Conservation (phyloP, 352 stramenopile genomes). For the Phytophthora chlamydospora region DNA sequence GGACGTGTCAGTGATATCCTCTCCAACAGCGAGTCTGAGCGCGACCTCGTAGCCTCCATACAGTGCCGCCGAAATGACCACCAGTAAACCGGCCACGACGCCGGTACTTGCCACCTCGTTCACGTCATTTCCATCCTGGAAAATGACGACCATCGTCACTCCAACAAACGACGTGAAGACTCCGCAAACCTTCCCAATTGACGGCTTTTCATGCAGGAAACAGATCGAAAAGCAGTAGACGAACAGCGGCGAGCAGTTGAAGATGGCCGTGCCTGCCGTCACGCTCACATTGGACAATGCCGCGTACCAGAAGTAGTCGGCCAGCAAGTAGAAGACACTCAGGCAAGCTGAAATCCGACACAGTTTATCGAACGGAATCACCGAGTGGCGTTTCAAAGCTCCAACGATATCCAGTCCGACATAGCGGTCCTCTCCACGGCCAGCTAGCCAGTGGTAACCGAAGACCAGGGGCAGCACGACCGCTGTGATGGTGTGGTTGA, state of each 20-base stretch:
- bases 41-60: slow-evolving; percentile 63
- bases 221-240: slow-evolving; percentile 77
- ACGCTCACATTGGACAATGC: slow-evolving; percentile 54
- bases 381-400: slow-evolving; percentile 42
- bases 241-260: slow-evolving; percentile 66
- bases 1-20: slow-evolving; percentile 51
- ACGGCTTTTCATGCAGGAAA: slow-evolving; percentile 50
- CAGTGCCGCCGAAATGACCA: slow-evolving; percentile 54
- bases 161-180: slow-evolving; percentile 53
- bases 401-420: slow-evolving; percentile 17
- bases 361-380: slow-evolving; percentile 39
- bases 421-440: slow-evolving; percentile 14
- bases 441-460: slow-evolving; percentile 38
- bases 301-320: slow-evolving; percentile 69
- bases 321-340: slow-evolving; percentile 51
- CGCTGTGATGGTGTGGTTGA: slow-evolving; percentile 54
- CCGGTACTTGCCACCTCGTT: slow-evolving; percentile 38
- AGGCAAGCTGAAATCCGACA: slow-evolving; percentile 43
- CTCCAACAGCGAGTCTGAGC: slow-evolving; percentile 42
- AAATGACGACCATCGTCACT: slow-evolving; percentile 57
- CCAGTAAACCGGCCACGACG: slow-evolving; percentile 44
- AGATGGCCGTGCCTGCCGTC: slow-evolving; percentile 50
- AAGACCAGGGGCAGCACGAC: slow-evolving; percentile 44
- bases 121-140: slow-evolving; percentile 35
- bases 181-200: slow-evolving; percentile 45